These are phyloP conservation scores for Saxophila tyrrhenica DNA, from an alignment of 495 filamentous ascomycete genomes.

Conservation along the genomic window DNA sequence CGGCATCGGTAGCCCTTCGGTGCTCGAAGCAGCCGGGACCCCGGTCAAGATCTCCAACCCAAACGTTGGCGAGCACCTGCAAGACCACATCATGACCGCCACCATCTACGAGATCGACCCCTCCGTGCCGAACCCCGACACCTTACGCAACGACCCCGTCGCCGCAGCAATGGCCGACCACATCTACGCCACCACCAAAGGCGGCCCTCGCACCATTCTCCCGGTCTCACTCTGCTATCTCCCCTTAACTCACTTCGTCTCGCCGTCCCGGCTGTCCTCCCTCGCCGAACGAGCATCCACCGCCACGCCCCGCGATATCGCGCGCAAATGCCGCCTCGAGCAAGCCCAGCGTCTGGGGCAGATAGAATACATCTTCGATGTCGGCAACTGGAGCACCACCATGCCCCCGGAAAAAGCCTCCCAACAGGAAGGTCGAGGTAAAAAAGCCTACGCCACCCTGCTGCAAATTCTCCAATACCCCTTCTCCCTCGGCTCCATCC, in stretches of 20 bases:
- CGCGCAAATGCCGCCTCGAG: background rate
- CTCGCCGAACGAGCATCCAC: background rate
- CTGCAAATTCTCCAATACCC: slow-evolving; percentile 7
- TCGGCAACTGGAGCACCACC: slow-evolving; percentile 9
- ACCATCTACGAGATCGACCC: slow-evolving; percentile 11
- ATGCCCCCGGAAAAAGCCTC: slow-evolving; percentile 6
- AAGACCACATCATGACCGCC: slow-evolving; percentile 36
- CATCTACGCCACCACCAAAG: background rate
- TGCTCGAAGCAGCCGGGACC: slow-evolving; percentile 40
- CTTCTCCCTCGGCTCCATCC: slow-evolving; percentile 15
- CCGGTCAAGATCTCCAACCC: slow-evolving; percentile 42
- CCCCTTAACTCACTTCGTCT: slow-evolving; percentile 3
- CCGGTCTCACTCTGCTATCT: no score
- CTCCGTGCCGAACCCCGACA: background rate
- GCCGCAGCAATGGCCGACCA: background rate
- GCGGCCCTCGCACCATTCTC: background rate
- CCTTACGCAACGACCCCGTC: background rate
- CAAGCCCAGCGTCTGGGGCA: no score
- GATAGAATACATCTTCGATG: background rate
- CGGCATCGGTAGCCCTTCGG: slow-evolving; percentile 44
- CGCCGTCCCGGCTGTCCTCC: no score
- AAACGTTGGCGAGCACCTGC: slow-evolving; percentile 53
- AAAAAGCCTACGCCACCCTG: background rate
- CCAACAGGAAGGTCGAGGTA: background rate
- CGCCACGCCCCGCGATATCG: background rate